phyloP scores from a whole-genome alignment of 768 basidiomycete species.

The Agaricus subrufescens region DNA sequence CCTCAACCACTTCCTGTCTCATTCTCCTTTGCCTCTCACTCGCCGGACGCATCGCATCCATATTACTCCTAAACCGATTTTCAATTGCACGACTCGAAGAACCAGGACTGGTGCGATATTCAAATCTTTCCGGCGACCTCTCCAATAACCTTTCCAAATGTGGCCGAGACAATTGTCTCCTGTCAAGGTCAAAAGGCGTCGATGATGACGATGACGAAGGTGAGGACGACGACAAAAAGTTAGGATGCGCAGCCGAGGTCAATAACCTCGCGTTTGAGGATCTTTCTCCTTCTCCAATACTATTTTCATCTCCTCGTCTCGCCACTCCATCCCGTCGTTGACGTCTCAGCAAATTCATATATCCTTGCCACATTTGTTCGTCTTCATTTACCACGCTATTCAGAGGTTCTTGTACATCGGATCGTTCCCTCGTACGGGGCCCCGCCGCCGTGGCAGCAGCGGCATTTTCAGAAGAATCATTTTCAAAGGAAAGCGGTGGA shows the following conservation, averaged over 20 bases:
- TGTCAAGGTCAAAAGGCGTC: too few relatives aligned
- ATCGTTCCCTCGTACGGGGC: not conserved
- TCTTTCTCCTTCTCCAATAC: too few relatives aligned
- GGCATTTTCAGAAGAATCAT: conserved; percentile 21
- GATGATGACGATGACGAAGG: too few relatives aligned
- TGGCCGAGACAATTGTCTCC: not conserved
- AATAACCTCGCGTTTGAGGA: too few relatives aligned
- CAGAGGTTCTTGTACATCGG: conserved; percentile 2
- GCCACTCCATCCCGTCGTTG: too few relatives aligned
- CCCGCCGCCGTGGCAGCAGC: not conserved
- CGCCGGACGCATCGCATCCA: not conserved
- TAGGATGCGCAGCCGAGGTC: too few relatives aligned
- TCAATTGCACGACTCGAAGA: not conserved
- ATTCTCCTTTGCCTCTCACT: not conserved
- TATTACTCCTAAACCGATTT: not conserved
- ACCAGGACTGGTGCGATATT: not conserved
- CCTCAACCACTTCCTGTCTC: not conserved
- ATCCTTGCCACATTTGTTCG: too few relatives aligned
- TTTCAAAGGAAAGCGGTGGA: conserved; percentile 35
- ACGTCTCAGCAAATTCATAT: too few relatives aligned
- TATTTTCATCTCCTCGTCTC: too few relatives aligned
- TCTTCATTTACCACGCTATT: not conserved
- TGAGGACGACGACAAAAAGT: not conserved
- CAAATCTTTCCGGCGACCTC: conserved; percentile 1
- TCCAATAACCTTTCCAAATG: conserved; percentile 5